A percentile compares a stretch with the other conserved stretches of the same genome.
These are phyloP conservation scores for Phaffomyces thermotolerans DNA, from an alignment of 805 yeast genomes.

Conservation along the genomic window DNA sequence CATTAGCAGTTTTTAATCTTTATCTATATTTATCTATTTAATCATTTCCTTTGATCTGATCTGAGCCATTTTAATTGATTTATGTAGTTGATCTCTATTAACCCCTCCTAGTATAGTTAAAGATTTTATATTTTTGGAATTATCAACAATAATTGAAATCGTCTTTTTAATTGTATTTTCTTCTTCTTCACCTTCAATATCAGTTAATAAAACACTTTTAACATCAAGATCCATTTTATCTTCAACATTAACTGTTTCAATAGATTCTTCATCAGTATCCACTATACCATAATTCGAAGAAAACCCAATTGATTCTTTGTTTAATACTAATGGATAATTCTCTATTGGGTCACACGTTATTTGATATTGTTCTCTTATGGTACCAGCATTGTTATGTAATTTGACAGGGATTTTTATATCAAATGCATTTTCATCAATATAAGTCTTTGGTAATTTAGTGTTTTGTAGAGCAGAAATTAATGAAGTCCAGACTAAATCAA, in stretches of 20 bases:
- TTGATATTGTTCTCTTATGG: conserved; percentile 40
- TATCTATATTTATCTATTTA: conserved; percentile 1
- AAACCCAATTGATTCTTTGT: conserved; percentile 31
- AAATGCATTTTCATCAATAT: conserved; percentile 54
- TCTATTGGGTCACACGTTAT: conserved; percentile 48
- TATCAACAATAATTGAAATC: conserved; percentile 36
- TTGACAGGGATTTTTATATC: conserved; percentile 45
- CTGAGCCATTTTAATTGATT: conserved; percentile 41
- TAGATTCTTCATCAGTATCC: conserved; percentile 32
- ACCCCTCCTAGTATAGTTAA: conserved; percentile 45
- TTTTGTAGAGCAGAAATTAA: conserved; percentile 53
- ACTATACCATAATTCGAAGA: conserved; percentile 55
- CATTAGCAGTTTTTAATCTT: not conserved
- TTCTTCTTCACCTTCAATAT: conserved; percentile 81
- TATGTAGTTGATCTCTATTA: conserved; percentile 37
- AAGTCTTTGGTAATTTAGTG: conserved; percentile 60
- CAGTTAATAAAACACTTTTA: conserved; percentile 49
- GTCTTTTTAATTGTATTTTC: conserved; percentile 52
- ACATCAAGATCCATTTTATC: conserved; percentile 28
- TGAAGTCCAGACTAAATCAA: conserved; percentile 69
- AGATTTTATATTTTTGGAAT: conserved; percentile 29
- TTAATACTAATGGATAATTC: conserved; percentile 32
- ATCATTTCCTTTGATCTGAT: conserved; percentile 36
- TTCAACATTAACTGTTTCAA: conserved; percentile 23
- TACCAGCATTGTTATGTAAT: conserved; percentile 43